Percentiles rank a stretch among this genome's conserved stretches.
Evolutionary conservation across 805 yeast species (phyloP).

Genomic region (Nakazawaea holstii): DNA sequence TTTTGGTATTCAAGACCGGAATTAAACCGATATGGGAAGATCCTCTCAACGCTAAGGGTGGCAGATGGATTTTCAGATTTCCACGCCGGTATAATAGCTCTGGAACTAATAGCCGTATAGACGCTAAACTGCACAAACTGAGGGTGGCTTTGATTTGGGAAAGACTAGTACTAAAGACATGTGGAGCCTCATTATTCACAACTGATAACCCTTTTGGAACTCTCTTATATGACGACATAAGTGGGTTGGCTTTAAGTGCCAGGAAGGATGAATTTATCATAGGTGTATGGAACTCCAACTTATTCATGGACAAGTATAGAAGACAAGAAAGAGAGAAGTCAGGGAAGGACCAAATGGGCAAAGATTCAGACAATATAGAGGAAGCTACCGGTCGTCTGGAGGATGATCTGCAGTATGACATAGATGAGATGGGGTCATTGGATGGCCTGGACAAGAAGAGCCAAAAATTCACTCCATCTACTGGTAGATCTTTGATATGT

Average conservation of each 20-base stretch:
- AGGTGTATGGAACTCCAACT: conserved; percentile 56
- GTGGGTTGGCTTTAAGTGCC: conserved; percentile 55
- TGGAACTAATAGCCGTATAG: conserved; percentile 13
- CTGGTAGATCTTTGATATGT: conserved; percentile 39
- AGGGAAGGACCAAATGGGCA: conserved; percentile 8
- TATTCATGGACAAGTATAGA: conserved; percentile 25
- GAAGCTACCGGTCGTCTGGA: conserved; percentile 16
- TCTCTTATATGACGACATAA: conserved; percentile 42
- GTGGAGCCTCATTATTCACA: conserved; percentile 46
- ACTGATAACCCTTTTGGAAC: conserved; percentile 32
- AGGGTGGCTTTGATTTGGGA: conserved; percentile 46
- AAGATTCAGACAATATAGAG: conserved; percentile 16
- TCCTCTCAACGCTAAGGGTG: conserved; percentile 53
- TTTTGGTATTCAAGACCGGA: conserved; percentile 52
- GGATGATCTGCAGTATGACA: conserved; percentile 17
- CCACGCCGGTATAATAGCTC: conserved; percentile 24
- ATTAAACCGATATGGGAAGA: conserved; percentile 68
- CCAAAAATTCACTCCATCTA: conserved; percentile 34
- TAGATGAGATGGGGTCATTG: conserved; percentile 10
- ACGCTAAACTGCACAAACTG: conserved; percentile 11
- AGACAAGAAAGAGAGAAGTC: conserved; percentile 5
- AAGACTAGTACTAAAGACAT: conserved; percentile 42
- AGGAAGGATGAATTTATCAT: conserved; percentile 56
- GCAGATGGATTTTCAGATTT: conserved; percentile 57
- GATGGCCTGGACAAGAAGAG: conserved; percentile 12